Evolutionary conservation across 805 yeast species (phyloP), one percentile per base, ranked within the genome.

Genomic region (Yarrowia bubula): DNA sequence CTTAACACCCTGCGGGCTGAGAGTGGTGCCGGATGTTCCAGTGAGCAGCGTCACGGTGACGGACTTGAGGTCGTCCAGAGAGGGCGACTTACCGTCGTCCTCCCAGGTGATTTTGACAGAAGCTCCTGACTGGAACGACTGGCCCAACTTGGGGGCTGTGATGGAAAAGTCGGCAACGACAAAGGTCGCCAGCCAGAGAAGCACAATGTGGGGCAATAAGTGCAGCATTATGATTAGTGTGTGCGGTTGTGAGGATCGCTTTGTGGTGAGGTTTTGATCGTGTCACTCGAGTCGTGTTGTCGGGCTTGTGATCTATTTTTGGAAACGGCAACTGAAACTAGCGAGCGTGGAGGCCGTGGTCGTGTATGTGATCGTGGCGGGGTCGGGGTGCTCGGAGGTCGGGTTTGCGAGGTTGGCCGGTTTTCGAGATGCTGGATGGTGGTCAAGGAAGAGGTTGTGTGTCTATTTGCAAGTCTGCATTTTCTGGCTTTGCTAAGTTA

Each of bases 31-130:
- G 13, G n/a, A 62, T 0, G 72, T 66, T 37, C 96, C 97, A 1
- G 92, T 83, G 75, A 93, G 86, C 62, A 93, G 77, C 6, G 76
- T 74, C 64, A 92, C 77, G 0, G 86, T 78, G 67, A 81, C 84
- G 1, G 76, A 69, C 3, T 75, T 67, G 28, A 84, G 81, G 8
- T 81, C 77, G 1, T 70, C 65, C 50, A 88, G 70, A 0, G 78
- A 67, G 0, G 90, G 89, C 3, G 71, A 68, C 7, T 76, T 71
- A 53, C 82, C 86, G 68, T 82, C 83, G 66, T 85, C 87, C 14
- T 79, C 73, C 87, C 96, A 92, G 28, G 71, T 66, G 73, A 89
- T 74, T n/a, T 66, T 63, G 53, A 78, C 47, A 1, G 72, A 35
- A 48, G 69, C 1, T 71, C 68, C 38, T 78, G 75, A 86, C 4